phyloP scores from a whole-genome alignment of 805 yeast genomes.

The Groenewaldozyma salmanticensis region DNA sequence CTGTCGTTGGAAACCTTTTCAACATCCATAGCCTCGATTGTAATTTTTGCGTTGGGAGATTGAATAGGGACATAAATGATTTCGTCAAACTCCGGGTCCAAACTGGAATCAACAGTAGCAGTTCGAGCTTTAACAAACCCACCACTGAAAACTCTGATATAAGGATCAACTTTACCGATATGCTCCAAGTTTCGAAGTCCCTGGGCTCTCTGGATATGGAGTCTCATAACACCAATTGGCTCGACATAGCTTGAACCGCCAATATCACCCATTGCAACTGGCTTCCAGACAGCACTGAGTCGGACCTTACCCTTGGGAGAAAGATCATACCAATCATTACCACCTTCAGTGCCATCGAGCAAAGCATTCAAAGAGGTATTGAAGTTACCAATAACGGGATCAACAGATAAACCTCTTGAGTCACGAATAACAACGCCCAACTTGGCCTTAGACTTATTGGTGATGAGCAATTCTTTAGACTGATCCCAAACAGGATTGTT shows the following conservation, averaged over 20 bases:
- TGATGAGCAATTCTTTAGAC: constrained; percentile 55
- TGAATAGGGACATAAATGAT: constrained; percentile 73
- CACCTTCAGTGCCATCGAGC: constrained; percentile 69
- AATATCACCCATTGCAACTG: constrained; percentile 63
- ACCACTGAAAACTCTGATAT: constrained; percentile 68
- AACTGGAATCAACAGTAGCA: constrained; percentile 49
- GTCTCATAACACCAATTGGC: constrained; percentile 86
- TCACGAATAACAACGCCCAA: constrained; percentile 60
- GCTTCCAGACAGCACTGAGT: constrained; percentile 71
- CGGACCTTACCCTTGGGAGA: constrained; percentile 59
- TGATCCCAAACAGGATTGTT: constrained; percentile 61
- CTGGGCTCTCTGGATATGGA: constrained; percentile 56
- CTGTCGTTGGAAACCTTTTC: constrained; percentile 74
- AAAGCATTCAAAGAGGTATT: constrained; percentile 46
- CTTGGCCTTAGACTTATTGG: constrained; percentile 61
- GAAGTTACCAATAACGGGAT: constrained; percentile 49
- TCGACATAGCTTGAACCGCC: constrained; percentile 72
- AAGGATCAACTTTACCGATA: constrained; percentile 89
- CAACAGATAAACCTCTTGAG: constrained; percentile 45
- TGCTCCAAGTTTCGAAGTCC: constrained; percentile 77
- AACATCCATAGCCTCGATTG: constrained; percentile 88
- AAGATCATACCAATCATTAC: constrained; percentile 68
- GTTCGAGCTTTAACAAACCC: constrained; percentile 74
- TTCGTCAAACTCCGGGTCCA: constrained; percentile 81
- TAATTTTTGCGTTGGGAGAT: constrained; percentile 70